Percentiles rank a stretch among this genome's conserved stretches.
Conservation (phyloP, 768 basidiomycete species). For the Lactarius sanguifluus region DNA sequence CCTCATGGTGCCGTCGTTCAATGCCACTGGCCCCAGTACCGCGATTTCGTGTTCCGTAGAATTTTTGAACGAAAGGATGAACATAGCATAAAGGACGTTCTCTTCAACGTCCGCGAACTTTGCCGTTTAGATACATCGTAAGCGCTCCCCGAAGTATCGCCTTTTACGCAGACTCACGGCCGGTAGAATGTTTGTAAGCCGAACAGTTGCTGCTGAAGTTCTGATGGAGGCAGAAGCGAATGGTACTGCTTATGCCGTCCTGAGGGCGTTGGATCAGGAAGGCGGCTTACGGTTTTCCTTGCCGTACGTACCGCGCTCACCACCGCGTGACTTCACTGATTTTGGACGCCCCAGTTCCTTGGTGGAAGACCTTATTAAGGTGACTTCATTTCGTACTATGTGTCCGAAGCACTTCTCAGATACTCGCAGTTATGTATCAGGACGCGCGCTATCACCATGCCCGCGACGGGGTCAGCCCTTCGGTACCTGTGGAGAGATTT, state of each 20-base stretch:
- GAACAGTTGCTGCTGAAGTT: constrained; percentile 80
- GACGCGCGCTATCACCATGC: constrained; percentile 61
- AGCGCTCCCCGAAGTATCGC: constrained; percentile 28
- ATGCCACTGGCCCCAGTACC: constrained; percentile 50
- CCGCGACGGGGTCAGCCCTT: constrained; percentile 51
- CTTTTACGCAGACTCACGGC: constrained; percentile 13
- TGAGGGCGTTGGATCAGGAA: constrained; percentile 64
- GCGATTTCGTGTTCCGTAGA: constrained; percentile 84
- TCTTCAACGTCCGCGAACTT: constrained; percentile 67
- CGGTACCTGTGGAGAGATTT: constrained; percentile 67
- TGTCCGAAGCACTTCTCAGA: constrained; percentile 2
- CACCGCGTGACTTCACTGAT: background rate
- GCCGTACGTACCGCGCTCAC: constrained; percentile 43
- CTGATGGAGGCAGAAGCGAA: constrained; percentile 80
- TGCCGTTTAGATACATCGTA: constrained; percentile 69
- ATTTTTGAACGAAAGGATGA: constrained; percentile 73
- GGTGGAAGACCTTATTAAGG: constrained; percentile 69
- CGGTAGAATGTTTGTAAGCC: constrained; percentile 74
- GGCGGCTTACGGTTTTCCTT: constrained; percentile 69
- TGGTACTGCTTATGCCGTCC: constrained; percentile 63
- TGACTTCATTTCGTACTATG: constrained; percentile 32
- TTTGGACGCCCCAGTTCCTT: constrained; percentile 41
- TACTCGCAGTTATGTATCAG: constrained; percentile 61
- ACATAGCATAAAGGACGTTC: constrained; percentile 59
- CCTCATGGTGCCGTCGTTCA: background rate